phyloP scores from a whole-genome alignment of 257 asterid species.

The Plantago ovata region DNA sequence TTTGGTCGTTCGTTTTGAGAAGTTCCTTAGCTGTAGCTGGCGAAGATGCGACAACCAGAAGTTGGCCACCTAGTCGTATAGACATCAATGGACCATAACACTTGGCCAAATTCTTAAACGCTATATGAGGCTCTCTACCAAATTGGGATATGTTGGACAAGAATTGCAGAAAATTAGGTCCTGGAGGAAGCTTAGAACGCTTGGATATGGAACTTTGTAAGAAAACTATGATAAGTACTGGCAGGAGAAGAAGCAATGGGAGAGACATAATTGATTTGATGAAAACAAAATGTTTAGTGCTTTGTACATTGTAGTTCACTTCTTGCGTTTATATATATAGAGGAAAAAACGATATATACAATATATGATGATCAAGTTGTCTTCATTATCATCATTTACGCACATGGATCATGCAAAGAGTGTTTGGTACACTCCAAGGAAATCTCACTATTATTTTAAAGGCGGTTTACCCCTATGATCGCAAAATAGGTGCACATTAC shows the following conservation, averaged over 20 bases:
- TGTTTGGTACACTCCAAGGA: too few relatives aligned
- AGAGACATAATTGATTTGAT: too few relatives aligned
- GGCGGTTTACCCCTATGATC: too few relatives aligned
- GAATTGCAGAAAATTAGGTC: slow-evolving; percentile 12
- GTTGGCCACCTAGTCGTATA: slow-evolving; percentile 9
- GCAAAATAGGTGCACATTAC: too few relatives aligned
- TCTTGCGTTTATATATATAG: too few relatives aligned
- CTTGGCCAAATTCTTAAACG: slow-evolving; percentile 15
- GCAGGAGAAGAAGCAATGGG: slow-evolving; percentile 1
- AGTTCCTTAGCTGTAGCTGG: slow-evolving; percentile 15
- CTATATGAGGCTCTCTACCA: slow-evolving; percentile 18
- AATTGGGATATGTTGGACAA: not conserved
- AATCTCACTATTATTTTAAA: too few relatives aligned
- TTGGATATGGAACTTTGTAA: not conserved
- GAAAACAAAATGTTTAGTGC: too few relatives aligned
- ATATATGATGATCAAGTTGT: too few relatives aligned
- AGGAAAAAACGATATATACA: too few relatives aligned
- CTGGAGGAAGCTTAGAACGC: slow-evolving; percentile 19
- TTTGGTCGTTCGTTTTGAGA: slow-evolving; percentile 10
- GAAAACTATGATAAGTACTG: not conserved
- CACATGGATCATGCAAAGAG: too few relatives aligned
- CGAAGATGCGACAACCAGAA: slow-evolving; percentile 15
- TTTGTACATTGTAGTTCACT: too few relatives aligned
- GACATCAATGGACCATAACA: slow-evolving; percentile 19
- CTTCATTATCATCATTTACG: too few relatives aligned